These are phyloP conservation scores for Drechslerella dactyloides DNA, from an alignment of 2,329 filamentous ascomycete species.

Conservation along the genomic window DNA sequence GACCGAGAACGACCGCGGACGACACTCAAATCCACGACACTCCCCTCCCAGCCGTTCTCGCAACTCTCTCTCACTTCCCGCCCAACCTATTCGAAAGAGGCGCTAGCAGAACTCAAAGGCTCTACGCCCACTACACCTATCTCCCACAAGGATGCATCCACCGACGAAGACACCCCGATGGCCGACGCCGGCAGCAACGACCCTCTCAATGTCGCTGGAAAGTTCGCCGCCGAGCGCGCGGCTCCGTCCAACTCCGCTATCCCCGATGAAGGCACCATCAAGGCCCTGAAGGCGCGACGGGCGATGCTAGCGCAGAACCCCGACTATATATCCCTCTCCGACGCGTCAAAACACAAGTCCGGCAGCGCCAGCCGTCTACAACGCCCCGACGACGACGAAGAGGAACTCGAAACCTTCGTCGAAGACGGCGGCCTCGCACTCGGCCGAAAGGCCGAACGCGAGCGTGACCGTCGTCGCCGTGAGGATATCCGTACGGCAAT, in stretches of 20 bases:
- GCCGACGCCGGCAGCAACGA: conserved; percentile 26
- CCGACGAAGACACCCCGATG: conserved; percentile 34
- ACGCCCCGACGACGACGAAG: conserved; percentile 40
- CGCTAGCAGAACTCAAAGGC: conserved; percentile 39
- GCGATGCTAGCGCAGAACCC: conserved; percentile 40
- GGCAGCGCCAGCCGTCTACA: conserved; percentile 32
- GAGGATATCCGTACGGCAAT: conserved; percentile 42
- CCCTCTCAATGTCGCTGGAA: conserved; percentile 25
- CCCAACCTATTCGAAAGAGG: conserved; percentile 39
- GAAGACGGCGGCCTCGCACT: conserved; percentile 45
- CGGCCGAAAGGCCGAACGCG: conserved; percentile 29
- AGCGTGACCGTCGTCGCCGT: conserved; percentile 34
- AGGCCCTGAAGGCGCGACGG: conserved; percentile 41
- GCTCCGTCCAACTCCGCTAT: conserved; percentile 19
- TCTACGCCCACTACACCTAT: conserved; percentile 45
- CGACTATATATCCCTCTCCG: conserved; percentile 46
- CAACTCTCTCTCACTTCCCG: conserved; percentile 45
- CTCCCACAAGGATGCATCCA: conserved; percentile 16
- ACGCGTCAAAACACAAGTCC: conserved; percentile 6
- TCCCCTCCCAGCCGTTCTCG: conserved; percentile 42
- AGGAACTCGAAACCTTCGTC: conserved; percentile 46
- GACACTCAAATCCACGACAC: conserved; percentile 20
- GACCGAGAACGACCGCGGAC: conserved; percentile 16
- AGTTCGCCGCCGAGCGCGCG: conserved; percentile 34
- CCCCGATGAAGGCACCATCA: conserved; percentile 42